Conservation (phyloP, 2,329 filamentous ascomycete genomes). For the Colletotrichum trifolii region DNA sequence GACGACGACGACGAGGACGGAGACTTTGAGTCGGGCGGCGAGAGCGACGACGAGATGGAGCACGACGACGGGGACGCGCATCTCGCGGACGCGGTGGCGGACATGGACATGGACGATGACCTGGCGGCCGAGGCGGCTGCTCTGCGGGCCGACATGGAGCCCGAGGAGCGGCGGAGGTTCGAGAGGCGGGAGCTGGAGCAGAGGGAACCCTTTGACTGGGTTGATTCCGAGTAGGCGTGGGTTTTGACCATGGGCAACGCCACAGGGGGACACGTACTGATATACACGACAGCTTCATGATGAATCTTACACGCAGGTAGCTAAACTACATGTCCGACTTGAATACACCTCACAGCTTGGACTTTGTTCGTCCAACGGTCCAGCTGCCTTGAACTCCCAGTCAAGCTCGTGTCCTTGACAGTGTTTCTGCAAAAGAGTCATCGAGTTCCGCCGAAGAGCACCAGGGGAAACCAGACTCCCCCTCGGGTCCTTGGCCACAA, state of each 20-base stretch:
- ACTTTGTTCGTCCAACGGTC: neutral
- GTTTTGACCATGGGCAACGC: too few species aligned
- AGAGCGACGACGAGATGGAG: conserved; percentile 17
- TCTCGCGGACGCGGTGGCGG: conserved; percentile 27
- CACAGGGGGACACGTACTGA: too few species aligned
- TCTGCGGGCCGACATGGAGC: conserved; percentile 24
- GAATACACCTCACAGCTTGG: too few species aligned
- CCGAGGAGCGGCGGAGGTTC: conserved; percentile 27
- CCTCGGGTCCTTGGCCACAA: conserved; percentile 1
- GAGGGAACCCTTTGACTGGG: conserved; percentile 19
- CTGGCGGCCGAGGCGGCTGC: conserved; percentile 25
- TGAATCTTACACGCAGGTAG: too few species aligned
- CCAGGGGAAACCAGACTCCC: neutral
- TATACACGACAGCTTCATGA: too few species aligned
- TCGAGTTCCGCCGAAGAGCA: conserved; percentile 1
- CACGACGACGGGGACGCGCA: conserved; percentile 3
- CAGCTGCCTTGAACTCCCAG: neutral
- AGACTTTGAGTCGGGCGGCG: conserved; percentile 22
- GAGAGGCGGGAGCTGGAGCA: neutral
- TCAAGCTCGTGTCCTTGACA: neutral
- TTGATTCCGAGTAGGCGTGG: conserved; percentile 17
- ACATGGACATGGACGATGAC: conserved; percentile 33
- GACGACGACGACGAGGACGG: conserved; percentile 32
- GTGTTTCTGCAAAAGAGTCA: conserved; percentile 3
- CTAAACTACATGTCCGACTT: too few species aligned